A percentile compares a stretch with the other conserved stretches of the same genome.
These are phyloP conservation scores for Acer campestre DNA, from an alignment of 345 rosid species.

Conservation along the genomic window DNA sequence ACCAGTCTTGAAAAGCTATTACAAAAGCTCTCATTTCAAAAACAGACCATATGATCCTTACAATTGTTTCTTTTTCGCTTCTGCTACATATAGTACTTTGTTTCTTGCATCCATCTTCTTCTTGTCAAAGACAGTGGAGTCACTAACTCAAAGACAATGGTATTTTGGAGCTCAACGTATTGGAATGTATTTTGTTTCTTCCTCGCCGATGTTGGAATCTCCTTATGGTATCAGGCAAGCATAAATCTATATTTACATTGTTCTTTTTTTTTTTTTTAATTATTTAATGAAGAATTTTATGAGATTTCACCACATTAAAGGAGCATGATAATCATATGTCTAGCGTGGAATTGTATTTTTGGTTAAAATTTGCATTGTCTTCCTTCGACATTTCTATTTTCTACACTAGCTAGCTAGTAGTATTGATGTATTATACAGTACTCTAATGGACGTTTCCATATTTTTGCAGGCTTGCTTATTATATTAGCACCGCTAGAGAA, in stretches of 20 bases:
- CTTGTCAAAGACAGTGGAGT: slow-evolving; percentile 61
- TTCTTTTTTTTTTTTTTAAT: too few species aligned
- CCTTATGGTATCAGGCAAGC: slow-evolving; percentile 66
- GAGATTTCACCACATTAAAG: too few species aligned
- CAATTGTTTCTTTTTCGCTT: too few species aligned
- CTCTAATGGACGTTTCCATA: not conserved
- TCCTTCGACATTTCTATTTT: not conserved
- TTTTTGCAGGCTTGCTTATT: slow-evolving; percentile 68
- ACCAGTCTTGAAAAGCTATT: too few species aligned
- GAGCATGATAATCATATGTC: too few species aligned
- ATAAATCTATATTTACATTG: not conserved
- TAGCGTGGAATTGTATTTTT: too few species aligned
- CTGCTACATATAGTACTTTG: slow-evolving; percentile 2
- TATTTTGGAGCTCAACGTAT: slow-evolving; percentile 69
- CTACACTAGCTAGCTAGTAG: too few species aligned
- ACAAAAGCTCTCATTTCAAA: too few species aligned
- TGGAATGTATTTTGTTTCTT: too few species aligned
- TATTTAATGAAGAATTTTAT: too few species aligned
- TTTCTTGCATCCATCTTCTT: slow-evolving; percentile 57
- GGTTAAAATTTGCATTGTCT: too few species aligned
- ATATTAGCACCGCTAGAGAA: slow-evolving; percentile 84
- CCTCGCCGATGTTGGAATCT: slow-evolving; percentile 52
- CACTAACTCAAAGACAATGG: slow-evolving; percentile 64
- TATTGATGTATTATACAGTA: not conserved
- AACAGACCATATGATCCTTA: too few species aligned